Conservation (phyloP, 179 eudicot species). For the Actinidia chinensis region DNA sequence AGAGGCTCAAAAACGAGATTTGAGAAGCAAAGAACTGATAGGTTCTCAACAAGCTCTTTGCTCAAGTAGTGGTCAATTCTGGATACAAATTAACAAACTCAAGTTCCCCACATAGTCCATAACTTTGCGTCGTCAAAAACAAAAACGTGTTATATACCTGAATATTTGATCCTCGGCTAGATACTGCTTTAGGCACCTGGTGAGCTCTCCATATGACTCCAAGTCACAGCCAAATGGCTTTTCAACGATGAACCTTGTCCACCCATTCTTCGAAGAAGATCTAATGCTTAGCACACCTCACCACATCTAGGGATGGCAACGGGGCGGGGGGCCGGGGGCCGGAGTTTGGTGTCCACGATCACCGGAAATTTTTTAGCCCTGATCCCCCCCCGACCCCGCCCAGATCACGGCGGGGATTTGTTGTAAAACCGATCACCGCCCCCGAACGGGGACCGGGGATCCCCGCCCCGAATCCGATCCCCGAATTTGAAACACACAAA, state of each 20-base stretch:
- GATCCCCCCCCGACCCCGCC: too few species aligned
- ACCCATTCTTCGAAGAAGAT: conserved; percentile 69
- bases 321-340: too few species aligned
- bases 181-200: conserved; percentile 58
- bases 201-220: conserved; percentile 65
- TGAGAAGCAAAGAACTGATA: conserved; percentile 88
- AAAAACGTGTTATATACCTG: conserved; percentile 44
- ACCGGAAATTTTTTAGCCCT: too few species aligned
- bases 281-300: conserved; percentile 55
- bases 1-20: conserved; percentile 88
- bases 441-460: too few species aligned
- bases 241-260: conserved; percentile 90
- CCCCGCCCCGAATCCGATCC: too few species aligned
- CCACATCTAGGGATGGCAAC: too few species aligned
- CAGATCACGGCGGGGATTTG: too few species aligned
- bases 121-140: neutral
- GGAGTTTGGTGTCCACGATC: too few species aligned
- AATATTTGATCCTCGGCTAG: conserved; percentile 78
- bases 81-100: conserved; percentile 19
- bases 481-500: too few species aligned
- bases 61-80: conserved; percentile 94
- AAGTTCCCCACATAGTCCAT: conserved; percentile 13
- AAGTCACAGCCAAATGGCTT: conserved; percentile 89
- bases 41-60: conserved; percentile 83
- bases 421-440: too few species aligned